Conservation (phyloP, 2,329 filamentous ascomycete species). For the Epichloe hybrida region DNA sequence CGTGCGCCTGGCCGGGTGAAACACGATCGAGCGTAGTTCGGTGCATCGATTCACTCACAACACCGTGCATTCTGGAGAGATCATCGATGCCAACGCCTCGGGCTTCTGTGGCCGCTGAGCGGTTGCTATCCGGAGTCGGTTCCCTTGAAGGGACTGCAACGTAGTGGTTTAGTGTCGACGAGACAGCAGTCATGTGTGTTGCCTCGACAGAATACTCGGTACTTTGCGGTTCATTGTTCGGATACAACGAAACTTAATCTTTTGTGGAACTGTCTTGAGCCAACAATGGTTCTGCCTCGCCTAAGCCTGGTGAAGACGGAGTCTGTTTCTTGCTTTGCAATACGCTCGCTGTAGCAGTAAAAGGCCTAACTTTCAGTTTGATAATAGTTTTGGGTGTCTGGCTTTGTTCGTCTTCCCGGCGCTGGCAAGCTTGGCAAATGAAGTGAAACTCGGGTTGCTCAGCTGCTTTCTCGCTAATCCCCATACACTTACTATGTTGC, state of each 20-base stretch:
- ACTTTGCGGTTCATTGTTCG: neutral
- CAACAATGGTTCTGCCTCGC: neutral
- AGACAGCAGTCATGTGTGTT: neutral
- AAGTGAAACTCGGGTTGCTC: constrained; percentile 82
- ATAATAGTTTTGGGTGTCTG: constrained; percentile 33
- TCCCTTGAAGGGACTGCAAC: neutral
- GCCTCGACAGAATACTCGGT: neutral
- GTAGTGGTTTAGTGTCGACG: neutral
- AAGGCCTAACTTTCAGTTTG: constrained; percentile 34
- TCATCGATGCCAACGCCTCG: neutral
- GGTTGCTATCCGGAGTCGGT: neutral
- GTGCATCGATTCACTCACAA: neutral
- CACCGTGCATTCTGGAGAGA: neutral
- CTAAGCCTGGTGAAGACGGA: neutral
- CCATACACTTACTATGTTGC: constrained; percentile 91
- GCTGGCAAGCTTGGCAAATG: constrained; percentile 65
- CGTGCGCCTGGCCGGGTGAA: neutral
- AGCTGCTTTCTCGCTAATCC: constrained; percentile 63
- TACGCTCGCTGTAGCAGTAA: constrained; percentile 6
- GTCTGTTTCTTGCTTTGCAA: constrained; percentile 1
- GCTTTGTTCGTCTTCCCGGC: constrained; percentile 53
- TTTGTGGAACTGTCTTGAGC: neutral
- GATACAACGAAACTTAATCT: neutral
- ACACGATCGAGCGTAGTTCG: neutral
- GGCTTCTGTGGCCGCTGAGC: neutral